A percentile compares a stretch with the other conserved stretches of the same genome.
These are phyloP conservation scores for Salix purpurea DNA, from an alignment of 345 rosid species.

Conservation along the genomic window DNA sequence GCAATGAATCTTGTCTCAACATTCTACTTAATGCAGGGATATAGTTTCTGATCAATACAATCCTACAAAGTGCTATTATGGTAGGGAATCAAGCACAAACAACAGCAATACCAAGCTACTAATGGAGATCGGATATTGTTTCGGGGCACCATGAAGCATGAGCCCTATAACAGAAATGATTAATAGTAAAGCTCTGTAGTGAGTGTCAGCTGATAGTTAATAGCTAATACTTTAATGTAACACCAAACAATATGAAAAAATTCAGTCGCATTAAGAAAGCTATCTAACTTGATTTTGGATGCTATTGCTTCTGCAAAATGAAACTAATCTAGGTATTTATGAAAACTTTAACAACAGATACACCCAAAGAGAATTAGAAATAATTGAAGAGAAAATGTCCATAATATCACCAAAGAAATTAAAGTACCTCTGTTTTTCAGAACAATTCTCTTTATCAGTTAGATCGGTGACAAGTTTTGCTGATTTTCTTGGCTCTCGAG, in stretches of 20 bases:
- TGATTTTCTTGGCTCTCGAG: constrained; percentile 43
- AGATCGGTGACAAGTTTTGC: constrained; percentile 41
- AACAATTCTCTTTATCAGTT: constrained; percentile 64
- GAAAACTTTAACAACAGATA: not conserved
- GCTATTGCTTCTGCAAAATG: not conserved
- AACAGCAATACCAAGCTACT: not conserved
- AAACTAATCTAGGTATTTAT: not conserved
- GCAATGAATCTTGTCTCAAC: not conserved
- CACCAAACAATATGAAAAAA: not conserved
- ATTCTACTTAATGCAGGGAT: not conserved
- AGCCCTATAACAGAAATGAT: not conserved
- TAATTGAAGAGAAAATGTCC: not conserved
- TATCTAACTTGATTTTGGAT: not conserved
- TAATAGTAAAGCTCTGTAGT: not conserved
- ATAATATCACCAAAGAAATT: constrained; percentile 4
- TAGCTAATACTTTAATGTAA: not conserved
- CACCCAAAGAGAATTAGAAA: not conserved
- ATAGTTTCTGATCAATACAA: not conserved
- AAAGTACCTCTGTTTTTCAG: constrained; percentile 80
- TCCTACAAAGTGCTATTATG: not conserved
- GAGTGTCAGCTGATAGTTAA: not conserved
- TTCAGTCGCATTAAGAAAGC: not conserved
- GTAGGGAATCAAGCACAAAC: not conserved
- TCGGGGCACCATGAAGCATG: not conserved
- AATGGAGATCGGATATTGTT: not conserved